Evolutionary conservation across 2,329 filamentous ascomycete species (phyloP), one percentile per base, ranked within the genome.

Genomic region (Blumeriella jaapii): DNA sequence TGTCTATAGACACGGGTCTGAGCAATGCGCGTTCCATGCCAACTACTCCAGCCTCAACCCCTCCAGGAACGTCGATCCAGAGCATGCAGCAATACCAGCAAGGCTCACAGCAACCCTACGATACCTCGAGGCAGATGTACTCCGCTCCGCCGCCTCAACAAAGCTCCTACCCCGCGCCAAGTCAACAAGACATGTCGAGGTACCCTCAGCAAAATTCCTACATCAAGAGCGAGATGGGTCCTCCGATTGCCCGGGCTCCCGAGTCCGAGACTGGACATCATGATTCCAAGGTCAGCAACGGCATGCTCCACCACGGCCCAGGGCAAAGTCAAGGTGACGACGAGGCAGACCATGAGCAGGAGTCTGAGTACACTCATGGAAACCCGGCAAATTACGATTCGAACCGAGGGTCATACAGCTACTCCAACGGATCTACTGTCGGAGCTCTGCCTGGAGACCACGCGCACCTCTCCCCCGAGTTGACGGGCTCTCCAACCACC

Each of bases 1-100:
- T 93, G 59, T 78, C 82, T 17, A 84, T 93, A 51, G 85, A 93
- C 50, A 85, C 82, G 16, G 71, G 74, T 40, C 63, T 91, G 50
- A 82, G 71, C 63, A 85, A 80, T 59, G 67, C 81, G 41, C 79
- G 84, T 50, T 93, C 84, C 44, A 84, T 94, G 68, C 86, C 85
- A 36, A 84, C 81, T 7, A 93, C 84, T n/a, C 85, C 85, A 41
- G 85, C 85, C 16, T 89, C 84, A 5, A 93, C 89, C 0, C 87
- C 89, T 9, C 89, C 89, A 0, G 85, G 83, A 15, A 73, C 69
- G 42, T 68, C 71, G 17, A 68, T 93, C 43, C 81, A 85, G 49
- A 78, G 71, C 53, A 85, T 94, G 69, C 81, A 81, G 49, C 64
- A 76, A 3, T 94, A 94, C 57, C 79, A 77, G 33, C 63, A 57